phyloP scores from a whole-genome alignment of 352 stramenopile genomes.

The Pythium vanterpoolii region DNA sequence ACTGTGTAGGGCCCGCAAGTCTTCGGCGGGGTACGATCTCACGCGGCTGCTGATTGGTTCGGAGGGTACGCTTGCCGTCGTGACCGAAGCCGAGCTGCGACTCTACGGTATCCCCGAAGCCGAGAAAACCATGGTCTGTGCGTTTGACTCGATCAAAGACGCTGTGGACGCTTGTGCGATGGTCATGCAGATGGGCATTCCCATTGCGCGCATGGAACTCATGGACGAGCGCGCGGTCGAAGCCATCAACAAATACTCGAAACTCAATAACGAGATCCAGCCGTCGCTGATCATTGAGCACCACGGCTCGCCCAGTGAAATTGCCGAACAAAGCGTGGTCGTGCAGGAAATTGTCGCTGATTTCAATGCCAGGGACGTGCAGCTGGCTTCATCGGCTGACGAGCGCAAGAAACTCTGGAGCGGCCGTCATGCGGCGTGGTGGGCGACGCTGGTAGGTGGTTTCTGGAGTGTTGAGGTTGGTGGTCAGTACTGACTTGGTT shows the following conservation, averaged over 20 bases:
- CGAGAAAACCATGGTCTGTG: slow-evolving; percentile 90
- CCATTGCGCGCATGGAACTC: slow-evolving; percentile 84
- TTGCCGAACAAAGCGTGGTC: slow-evolving; percentile 86
- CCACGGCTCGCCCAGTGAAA: slow-evolving; percentile 68
- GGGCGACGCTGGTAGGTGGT: slow-evolving; percentile 75
- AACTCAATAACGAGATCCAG: slow-evolving; percentile 66
- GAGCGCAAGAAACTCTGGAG: slow-evolving; percentile 85
- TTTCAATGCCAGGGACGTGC: slow-evolving; percentile 80
- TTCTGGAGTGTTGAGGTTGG: background rate
- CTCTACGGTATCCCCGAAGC: slow-evolving; percentile 91
- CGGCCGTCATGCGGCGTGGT: slow-evolving; percentile 84
- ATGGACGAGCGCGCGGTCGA: slow-evolving; percentile 81
- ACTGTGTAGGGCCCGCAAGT: slow-evolving; percentile 87
- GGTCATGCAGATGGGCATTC: slow-evolving; percentile 88
- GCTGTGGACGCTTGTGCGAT: slow-evolving; percentile 80
- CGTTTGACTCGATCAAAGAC: slow-evolving; percentile 90
- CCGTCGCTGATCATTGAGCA: slow-evolving; percentile 96
- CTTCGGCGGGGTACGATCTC: slow-evolving; percentile 96
- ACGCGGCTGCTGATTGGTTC: slow-evolving; percentile 93
- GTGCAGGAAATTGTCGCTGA: slow-evolving; percentile 86
- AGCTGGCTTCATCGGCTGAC: slow-evolving; percentile 61
- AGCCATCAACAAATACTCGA: slow-evolving; percentile 86
- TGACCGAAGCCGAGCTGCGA: slow-evolving; percentile 95
- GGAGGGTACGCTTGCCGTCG: slow-evolving; percentile 93
- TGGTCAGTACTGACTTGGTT: background rate